A percentile compares a stretch with the other conserved stretches of the same genome.
Conservation (phyloP, 2,329 filamentous ascomycete genomes). For the Venturia asperata region DNA sequence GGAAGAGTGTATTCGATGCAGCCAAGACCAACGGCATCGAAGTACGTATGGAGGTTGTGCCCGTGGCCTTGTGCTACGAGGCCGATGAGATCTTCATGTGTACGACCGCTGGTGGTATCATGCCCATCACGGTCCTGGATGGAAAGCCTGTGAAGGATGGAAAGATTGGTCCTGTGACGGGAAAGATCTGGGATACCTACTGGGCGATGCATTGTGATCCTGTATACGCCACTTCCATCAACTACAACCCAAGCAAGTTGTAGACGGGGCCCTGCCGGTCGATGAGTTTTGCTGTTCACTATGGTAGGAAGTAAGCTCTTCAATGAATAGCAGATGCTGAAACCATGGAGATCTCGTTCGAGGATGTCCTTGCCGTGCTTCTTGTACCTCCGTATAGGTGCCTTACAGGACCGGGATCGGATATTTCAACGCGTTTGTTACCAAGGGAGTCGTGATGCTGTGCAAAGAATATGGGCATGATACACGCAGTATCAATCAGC, state of each 20-base stretch:
- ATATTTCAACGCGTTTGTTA: too few relatives aligned
- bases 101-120: conserved; percentile 47
- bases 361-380: too few relatives aligned
- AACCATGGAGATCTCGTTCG: too few relatives aligned
- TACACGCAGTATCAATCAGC: too few relatives aligned
- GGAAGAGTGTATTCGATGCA: conserved; percentile 43
- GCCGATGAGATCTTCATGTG: conserved; percentile 48
- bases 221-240: conserved; percentile 31
- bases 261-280: too few relatives aligned
- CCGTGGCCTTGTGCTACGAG: conserved; percentile 36
- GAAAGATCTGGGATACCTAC: conserved; percentile 45
- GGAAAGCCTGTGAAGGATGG: conserved; percentile 37
- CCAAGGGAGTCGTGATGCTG: too few relatives aligned
- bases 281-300: too few relatives aligned
- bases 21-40: conserved; percentile 31
- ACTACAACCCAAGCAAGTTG: conserved; percentile 23
- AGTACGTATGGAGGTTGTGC: conserved; percentile 37
- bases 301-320: too few relatives aligned
- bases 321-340: too few relatives aligned
- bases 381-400: too few relatives aligned
- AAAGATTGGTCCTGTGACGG: conserved; percentile 41
- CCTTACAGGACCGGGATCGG: too few relatives aligned
- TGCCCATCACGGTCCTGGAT: conserved; percentile 46
- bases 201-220: conserved; percentile 44
- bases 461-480: too few relatives aligned